Conservation (phyloP, 257 asterid genomes). For the Apocynum venetum region DNA sequence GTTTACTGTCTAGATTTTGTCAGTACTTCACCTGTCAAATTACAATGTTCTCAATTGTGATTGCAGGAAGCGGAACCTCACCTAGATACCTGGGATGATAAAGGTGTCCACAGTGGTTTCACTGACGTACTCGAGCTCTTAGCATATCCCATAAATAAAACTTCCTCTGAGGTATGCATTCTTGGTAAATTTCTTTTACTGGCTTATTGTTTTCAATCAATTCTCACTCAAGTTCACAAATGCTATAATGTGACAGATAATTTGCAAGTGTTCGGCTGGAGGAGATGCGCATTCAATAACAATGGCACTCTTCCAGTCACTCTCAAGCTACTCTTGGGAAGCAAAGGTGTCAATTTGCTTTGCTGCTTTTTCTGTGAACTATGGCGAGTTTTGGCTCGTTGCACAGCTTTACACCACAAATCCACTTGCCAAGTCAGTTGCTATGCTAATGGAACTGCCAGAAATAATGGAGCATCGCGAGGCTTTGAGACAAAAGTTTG, state of each 20-base stretch:
- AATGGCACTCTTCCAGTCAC: conserved; percentile 25
- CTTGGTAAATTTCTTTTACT: background rate
- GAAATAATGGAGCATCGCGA: conserved; percentile 32
- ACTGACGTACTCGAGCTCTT: conserved; percentile 45
- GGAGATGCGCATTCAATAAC: conserved; percentile 34
- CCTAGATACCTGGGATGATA: conserved; percentile 31
- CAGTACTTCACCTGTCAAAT: background rate
- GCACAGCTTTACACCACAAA: conserved; percentile 29
- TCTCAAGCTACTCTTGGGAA: conserved; percentile 41
- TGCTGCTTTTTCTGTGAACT: conserved; percentile 36
- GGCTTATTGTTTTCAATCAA: too few relatives aligned
- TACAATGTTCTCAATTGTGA: background rate
- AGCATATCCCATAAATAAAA: conserved; percentile 67
- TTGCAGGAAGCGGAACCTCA: conserved; percentile 31
- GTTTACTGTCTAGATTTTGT: too few relatives aligned
- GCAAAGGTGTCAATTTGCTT: conserved; percentile 34
- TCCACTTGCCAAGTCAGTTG: conserved; percentile 38
- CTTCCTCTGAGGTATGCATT: conserved; percentile 51
- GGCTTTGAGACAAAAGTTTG: conserved; percentile 24
- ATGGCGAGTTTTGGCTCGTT: conserved; percentile 40
- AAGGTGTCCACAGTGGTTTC: conserved; percentile 29
- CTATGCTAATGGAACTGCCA: conserved; percentile 35
- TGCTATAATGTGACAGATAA: conserved; percentile 17
- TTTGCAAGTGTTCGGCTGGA: conserved; percentile 28
- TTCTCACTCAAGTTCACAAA: background rate